phyloP scores from a whole-genome alignment of 306 rosid species.

The Arachis hypogaea region DNA sequence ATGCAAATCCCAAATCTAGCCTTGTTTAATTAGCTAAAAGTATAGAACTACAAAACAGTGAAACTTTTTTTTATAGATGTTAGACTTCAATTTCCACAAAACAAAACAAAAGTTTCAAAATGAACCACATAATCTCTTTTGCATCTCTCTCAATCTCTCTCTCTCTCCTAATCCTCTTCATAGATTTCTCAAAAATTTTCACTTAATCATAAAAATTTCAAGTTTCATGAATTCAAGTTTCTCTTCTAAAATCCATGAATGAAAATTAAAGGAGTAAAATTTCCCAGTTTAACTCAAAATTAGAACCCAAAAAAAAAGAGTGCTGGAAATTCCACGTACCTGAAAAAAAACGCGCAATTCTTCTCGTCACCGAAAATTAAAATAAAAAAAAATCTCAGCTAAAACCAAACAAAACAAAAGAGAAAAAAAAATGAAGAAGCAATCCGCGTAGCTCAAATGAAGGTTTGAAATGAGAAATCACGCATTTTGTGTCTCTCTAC shows the following conservation, averaged over 20 bases:
- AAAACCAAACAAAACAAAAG: not conserved
- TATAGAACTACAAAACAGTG: not conserved
- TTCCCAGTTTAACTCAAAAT: not conserved
- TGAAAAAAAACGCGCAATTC: conserved; percentile 34
- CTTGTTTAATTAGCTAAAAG: conserved; percentile 18
- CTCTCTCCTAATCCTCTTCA: no score
- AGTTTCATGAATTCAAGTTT: not conserved
- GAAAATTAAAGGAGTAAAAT: conserved; percentile 30
- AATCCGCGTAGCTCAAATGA: conserved; percentile 34
- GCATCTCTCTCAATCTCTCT: not conserved
- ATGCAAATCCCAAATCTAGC: conserved; percentile 19
- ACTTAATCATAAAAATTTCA: conserved; percentile 22
- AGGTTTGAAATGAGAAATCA: conserved; percentile 7
- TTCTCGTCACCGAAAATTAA: not conserved
- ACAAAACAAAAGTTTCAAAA: conserved; percentile 29
- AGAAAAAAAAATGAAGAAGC: not conserved
- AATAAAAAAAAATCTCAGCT: not conserved
- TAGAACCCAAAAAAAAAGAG: not conserved
- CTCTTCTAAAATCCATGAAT: not conserved
- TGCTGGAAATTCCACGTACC: conserved; percentile 55
- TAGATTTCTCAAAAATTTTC: not conserved
- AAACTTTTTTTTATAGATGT: not conserved
- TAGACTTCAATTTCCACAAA: conserved; percentile 12
- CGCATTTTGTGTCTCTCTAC: conserved; percentile 43
- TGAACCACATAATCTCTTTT: conserved; percentile 31